Base-by-base conservation (phyloP, 768 basidiomycete species). In the Punctularia strigosozonata region DNA sequence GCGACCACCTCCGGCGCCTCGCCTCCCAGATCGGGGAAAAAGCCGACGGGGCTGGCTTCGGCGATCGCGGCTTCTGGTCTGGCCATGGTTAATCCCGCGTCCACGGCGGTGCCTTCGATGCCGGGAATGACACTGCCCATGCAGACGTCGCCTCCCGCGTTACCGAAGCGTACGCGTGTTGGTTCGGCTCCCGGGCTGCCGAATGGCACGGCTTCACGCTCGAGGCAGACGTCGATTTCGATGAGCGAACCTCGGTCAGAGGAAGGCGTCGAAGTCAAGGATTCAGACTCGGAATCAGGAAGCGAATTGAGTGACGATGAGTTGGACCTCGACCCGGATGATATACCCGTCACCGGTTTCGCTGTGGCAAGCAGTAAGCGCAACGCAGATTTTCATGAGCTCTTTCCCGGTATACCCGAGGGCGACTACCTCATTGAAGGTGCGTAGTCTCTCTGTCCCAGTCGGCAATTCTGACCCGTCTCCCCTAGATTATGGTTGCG, bases 391-490 rank as follows among this genome's bases (percentile, higher is more conserved):
- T 99, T 99, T 56, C 95, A 99, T 52, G 84, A 90, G 46, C 56
- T 97, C 51, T 98, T 99, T 59, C 75, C 80, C 15, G 76, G 55
- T 22, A 79, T 98, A 7, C 87, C 90, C 1, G 90, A 92, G 53
- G 92, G 89, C 6, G 95, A 98, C 59, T 97, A 97, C 63, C 72
- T 98, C 34, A 98, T 99, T 52, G 94, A 98, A 59, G 94, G 94
- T 92, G 54, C 49, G 73, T 61, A 25, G 40, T 38, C 20, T 32
- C 46, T 41, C 24, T 6, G 21, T 24, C 18, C 8, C 24, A 15
- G 42, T 32, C 25, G 22, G 12, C n/a, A 19, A 41, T 41, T 38
- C 25, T 42, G 32, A 39, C n/a, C 36, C 41, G 38, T 6, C 6
- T 41, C 22, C 28, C 6, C 19, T 44, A 98, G 95, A 99, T 60